A percentile compares a stretch with the other conserved stretches of the same genome.
Evolutionary conservation across 768 basidiomycete species (phyloP).

Genomic region (Auricularia cornea): DNA sequence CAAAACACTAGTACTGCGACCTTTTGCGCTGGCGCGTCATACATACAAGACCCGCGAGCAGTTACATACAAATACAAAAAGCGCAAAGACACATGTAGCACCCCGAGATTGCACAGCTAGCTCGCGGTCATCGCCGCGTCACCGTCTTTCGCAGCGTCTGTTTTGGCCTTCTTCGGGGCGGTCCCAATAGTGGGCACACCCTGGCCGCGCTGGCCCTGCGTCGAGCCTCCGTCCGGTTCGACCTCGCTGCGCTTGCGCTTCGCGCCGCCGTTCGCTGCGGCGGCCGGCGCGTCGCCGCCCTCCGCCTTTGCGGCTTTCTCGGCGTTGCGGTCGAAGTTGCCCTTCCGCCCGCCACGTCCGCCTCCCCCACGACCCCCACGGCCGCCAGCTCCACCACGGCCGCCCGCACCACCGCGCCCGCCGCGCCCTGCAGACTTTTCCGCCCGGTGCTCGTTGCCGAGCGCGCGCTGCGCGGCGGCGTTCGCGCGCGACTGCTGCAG

Average conservation of each 20-base stretch:
- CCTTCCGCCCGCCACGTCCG: constrained; percentile 11
- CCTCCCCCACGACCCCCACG: constrained; percentile 27
- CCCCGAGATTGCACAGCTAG: not conserved
- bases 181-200: constrained; percentile 41
- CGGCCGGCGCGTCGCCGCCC: constrained; percentile 12
- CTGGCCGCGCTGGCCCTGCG: constrained; percentile 55
- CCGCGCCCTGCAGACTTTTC: constrained; percentile 40
- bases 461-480: constrained; percentile 46
- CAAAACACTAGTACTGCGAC: no score
- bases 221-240: constrained; percentile 71
- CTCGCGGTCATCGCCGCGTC: not conserved
- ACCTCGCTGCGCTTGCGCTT: constrained; percentile 64
- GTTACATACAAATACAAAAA: not conserved
- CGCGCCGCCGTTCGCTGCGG: constrained; percentile 48
- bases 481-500: constrained; percentile 73
- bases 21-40: no score
- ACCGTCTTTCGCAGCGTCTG: constrained; percentile 17
- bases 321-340: constrained; percentile 6
- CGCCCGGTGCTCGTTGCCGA: constrained; percentile 24
- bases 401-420: constrained; percentile 32
- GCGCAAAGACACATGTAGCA: not conserved
- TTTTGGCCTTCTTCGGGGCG: constrained; percentile 34
- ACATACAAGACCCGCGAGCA: not conserved
- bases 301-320: constrained; percentile 13
- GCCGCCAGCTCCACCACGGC: constrained; percentile 30